Evolutionary conservation across 225 moss, liverwort and hornwort genomes (phyloP).

Genomic region (Physcomitrium patens): DNA sequence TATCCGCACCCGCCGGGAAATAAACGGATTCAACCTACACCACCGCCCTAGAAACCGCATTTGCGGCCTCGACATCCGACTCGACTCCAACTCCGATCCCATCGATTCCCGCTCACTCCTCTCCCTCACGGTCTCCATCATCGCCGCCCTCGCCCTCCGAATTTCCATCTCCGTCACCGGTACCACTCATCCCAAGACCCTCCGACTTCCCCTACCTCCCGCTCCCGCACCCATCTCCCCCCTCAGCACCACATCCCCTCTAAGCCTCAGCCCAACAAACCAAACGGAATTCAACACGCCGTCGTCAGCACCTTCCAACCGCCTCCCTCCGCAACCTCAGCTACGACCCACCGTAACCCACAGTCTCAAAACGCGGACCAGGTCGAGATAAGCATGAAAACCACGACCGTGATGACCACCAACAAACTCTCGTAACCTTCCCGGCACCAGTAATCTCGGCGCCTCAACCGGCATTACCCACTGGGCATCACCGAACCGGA

Average conservation of each 20-base stretch:
- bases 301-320: neutral
- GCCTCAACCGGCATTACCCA: no score
- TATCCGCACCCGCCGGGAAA: conserved; percentile 46
- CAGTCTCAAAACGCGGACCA: no score
- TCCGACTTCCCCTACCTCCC: no score
- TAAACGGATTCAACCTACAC: conserved; percentile 34
- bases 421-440: neutral
- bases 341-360: neutral
- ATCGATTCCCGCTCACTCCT: conserved; percentile 19
- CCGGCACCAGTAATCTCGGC: neutral
- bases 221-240: neutral
- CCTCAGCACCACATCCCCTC: neutral
- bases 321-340: neutral
- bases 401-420: no score
- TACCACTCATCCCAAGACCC: neutral
- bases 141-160: conserved; percentile 1
- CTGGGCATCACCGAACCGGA: no score
- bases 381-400: no score
- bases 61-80: neutral
- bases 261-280: neutral
- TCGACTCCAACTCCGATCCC: conserved; percentile 9
- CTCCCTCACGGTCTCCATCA: conserved; percentile 40
- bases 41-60: conserved; percentile 33
- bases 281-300: neutral
- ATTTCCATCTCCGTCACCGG: conserved; percentile 29